A percentile compares a stretch with the other conserved stretches of the same genome.
phyloP scores from a whole-genome alignment of 768 basidiomycete species.

The Suillus luteus region DNA sequence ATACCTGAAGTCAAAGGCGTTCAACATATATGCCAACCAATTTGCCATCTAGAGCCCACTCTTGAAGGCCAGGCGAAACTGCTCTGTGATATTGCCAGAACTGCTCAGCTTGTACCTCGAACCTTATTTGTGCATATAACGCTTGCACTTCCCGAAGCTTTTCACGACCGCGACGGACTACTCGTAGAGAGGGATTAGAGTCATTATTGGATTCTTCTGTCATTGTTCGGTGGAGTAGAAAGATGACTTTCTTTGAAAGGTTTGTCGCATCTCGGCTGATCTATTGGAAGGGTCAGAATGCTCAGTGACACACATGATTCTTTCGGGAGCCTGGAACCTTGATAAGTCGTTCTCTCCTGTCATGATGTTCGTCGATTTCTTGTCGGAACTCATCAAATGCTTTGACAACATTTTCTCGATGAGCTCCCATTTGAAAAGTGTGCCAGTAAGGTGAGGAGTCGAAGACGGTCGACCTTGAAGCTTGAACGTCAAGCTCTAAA shows the following conservation, averaged over 20 bases:
- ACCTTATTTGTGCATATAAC: constrained; percentile 61
- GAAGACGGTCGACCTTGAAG: not conserved
- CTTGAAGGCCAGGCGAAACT: constrained; percentile 83
- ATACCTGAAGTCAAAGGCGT: constrained; percentile 46
- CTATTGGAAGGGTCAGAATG: constrained; percentile 37
- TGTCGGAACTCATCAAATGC: constrained; percentile 64
- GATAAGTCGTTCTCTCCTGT: constrained; percentile 87
- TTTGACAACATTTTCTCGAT: constrained; percentile 10
- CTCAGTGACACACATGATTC: constrained; percentile 4
- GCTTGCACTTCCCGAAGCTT: constrained; percentile 69
- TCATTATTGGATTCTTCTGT: constrained; percentile 40
- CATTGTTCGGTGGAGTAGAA: constrained; percentile 80
- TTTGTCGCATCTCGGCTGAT: constrained; percentile 86
- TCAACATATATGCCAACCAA: constrained; percentile 11
- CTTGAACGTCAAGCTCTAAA: not conserved
- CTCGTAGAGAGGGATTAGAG: constrained; percentile 38
- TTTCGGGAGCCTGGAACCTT: constrained; percentile 52
- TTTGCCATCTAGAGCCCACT: constrained; percentile 36
- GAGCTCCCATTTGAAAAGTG: constrained; percentile 3
- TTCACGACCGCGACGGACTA: constrained; percentile 51
- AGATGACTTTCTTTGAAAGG: constrained; percentile 91
- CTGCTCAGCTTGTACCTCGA: constrained; percentile 63
- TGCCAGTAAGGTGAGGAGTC: not conserved
- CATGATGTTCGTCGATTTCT: constrained; percentile 81
- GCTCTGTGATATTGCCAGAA: constrained; percentile 81